Conservation (phyloP, 306 rosid species). For the Corylus heterophylla region DNA sequence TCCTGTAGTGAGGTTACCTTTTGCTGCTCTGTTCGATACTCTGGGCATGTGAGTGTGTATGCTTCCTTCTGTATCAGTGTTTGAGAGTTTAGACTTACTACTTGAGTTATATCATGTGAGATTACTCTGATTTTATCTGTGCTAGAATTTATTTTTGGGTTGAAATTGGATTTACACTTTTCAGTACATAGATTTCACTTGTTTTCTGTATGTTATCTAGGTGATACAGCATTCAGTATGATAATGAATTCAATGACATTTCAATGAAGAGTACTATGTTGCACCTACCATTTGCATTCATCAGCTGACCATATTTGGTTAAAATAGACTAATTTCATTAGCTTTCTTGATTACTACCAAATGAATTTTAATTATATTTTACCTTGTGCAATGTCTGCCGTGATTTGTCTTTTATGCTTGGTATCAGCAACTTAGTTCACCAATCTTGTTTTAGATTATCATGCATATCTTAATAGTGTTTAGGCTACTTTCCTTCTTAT, state of each 20-base stretch:
- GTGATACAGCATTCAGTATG: not conserved
- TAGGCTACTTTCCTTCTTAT: not conserved
- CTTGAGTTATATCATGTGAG: not conserved
- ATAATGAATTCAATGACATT: not conserved
- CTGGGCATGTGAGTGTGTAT: slow-evolving; percentile 76
- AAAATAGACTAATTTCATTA: not conserved
- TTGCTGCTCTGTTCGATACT: slow-evolving; percentile 86
- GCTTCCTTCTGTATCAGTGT: slow-evolving; percentile 5
- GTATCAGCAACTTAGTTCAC: not conserved
- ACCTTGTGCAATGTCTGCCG: not conserved
- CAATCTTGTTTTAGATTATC: not conserved
- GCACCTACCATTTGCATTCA: not conserved
- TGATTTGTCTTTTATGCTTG: not conserved
- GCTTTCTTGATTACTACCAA: not conserved
- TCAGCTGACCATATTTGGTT: not conserved
- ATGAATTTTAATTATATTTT: not conserved
- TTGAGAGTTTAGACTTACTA: slow-evolving; percentile 12
- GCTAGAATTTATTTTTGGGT: not conserved
- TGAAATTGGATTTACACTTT: not conserved
- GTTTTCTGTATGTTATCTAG: not conserved
- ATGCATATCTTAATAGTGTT: not conserved
- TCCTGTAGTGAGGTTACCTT: slow-evolving; percentile 78
- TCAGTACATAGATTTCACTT: not conserved
- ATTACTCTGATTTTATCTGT: not conserved
- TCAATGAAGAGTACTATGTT: not conserved